Evolutionary conservation across 1,139 yeast genomes (phyloP), one percentile per base, ranked within the genome.

Genomic region (Lipomyces yarrowii): DNA sequence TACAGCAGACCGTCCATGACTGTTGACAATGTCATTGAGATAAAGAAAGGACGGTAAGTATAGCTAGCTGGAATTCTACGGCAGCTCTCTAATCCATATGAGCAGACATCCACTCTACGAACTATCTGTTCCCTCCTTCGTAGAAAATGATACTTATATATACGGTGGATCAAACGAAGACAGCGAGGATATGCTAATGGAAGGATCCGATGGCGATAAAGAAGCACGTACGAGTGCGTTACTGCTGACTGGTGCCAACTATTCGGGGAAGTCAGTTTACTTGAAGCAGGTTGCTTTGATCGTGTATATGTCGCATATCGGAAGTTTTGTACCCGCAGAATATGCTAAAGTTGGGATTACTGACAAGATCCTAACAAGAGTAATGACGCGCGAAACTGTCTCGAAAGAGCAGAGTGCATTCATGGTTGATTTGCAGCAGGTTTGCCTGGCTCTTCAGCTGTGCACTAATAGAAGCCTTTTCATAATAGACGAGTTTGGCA

Each of bases 401-500:
- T 77, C 79, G 23, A 79, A 77, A 61, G 75, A 76, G 30, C 79
- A 81, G 65, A 82, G 86, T 65, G 79, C 86, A 0, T 84, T 84
- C 68, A 77, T 82, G 70, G 76, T 78, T 26, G 87, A 84, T 68
- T 74, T 81, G 60, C 77, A 77, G 57, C 85, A 83, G 70, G 77
- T 83, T 71, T 76, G 82, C n/a, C 78, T 79, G 62, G 79, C 81
- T 35, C 65, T 82, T 26, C 70, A 77, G 1, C 68, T 80, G 63
- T 74, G 77, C 52, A 79, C 83, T 0, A 72, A 74, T 0, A 76
- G 71, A 57, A 81, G 84, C 7, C 69, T 84, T 30, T 64, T 84
- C 1, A 70, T 84, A 7, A 76, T 84, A 30, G 86, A 84, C 73
- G 87, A 84, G 69, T 83, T 82, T 74, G 87, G 86, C 0, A 81